phyloP scores from a whole-genome alignment of 192 early-diverging fungal genomes.

The Linnemannia zychae region DNA sequence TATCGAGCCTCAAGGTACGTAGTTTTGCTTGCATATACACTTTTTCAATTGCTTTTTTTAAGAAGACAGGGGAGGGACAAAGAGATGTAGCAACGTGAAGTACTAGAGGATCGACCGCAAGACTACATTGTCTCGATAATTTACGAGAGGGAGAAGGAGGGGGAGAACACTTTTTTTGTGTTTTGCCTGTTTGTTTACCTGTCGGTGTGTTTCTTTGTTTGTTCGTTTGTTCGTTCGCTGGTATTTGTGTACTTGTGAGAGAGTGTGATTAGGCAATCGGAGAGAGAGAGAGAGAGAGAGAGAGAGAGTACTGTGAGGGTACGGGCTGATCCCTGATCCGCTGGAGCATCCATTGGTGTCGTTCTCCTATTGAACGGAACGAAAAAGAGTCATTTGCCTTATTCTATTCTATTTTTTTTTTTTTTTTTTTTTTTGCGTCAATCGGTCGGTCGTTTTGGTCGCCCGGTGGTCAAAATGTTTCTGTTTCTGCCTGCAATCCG shows the following conservation, averaged over 20 bases:
- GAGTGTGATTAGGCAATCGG: constrained; percentile 4
- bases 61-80: neutral
- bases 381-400: neutral
- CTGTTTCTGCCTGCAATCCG: neutral
- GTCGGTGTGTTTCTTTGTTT: neutral
- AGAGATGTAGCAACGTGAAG: neutral
- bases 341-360: neutral
- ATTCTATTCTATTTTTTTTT: neutral
- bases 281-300: neutral
- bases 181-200: too few relatives aligned
- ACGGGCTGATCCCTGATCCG: constrained; percentile 1
- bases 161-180: too few relatives aligned
- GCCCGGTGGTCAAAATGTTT: neutral
- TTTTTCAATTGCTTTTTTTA: neutral
- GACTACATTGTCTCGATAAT: too few relatives aligned
- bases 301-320: neutral
- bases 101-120: neutral
- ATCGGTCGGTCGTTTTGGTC: neutral
- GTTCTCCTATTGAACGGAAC: constrained; percentile 3
- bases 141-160: too few relatives aligned
- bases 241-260: neutral
- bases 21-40: neutral
- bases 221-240: neutral
- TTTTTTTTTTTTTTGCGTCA: neutral
- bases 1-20: constrained; percentile 22